phyloP scores from a whole-genome alignment of 73 alveolate genomes.

The Uronychia binucleata region DNA sequence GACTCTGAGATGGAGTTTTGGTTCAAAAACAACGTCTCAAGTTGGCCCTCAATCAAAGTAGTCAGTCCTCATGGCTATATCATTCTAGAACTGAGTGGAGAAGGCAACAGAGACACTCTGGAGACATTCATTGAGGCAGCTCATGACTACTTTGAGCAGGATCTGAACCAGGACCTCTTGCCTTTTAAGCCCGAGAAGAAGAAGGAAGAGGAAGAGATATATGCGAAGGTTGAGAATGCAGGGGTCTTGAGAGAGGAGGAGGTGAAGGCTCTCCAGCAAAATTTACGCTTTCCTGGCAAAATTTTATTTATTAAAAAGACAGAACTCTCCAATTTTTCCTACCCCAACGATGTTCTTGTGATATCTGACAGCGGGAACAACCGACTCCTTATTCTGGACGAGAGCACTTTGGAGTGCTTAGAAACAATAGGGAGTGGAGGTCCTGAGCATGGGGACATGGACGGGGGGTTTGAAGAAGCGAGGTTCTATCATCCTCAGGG shows the following conservation, averaged over 20 bases:
- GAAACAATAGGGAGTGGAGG: constrained; percentile 49
- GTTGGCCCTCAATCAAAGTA: constrained; percentile 50
- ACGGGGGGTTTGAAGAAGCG: constrained; percentile 42
- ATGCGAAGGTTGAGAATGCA: not conserved
- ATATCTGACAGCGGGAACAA: constrained; percentile 47
- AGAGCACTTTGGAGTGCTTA: constrained; percentile 9
- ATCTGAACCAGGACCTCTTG: not conserved
- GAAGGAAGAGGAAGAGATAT: not conserved
- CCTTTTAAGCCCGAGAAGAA: not conserved
- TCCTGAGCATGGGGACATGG: constrained; percentile 13
- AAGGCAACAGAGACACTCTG: constrained; percentile 37
- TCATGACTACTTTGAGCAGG: constrained; percentile 13
- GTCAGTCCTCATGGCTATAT: constrained; percentile 30
- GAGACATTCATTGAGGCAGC: constrained; percentile 29
- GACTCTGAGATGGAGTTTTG: constrained; percentile 41
- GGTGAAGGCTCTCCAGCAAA: constrained; percentile 19
- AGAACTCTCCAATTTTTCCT: constrained; percentile 24
- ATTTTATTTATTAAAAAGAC: constrained; percentile 12
- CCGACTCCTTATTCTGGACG: constrained; percentile 17
- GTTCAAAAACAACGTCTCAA: constrained; percentile 17
- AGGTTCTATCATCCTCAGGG: constrained; percentile 52
- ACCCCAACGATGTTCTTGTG: constrained; percentile 26
- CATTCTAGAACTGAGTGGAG: constrained; percentile 28
- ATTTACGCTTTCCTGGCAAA: constrained; percentile 37
- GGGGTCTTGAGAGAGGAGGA: constrained; percentile 24